phyloP scores from a whole-genome alignment of 805 yeast species.

The Metschnikowia lochheadii region DNA sequence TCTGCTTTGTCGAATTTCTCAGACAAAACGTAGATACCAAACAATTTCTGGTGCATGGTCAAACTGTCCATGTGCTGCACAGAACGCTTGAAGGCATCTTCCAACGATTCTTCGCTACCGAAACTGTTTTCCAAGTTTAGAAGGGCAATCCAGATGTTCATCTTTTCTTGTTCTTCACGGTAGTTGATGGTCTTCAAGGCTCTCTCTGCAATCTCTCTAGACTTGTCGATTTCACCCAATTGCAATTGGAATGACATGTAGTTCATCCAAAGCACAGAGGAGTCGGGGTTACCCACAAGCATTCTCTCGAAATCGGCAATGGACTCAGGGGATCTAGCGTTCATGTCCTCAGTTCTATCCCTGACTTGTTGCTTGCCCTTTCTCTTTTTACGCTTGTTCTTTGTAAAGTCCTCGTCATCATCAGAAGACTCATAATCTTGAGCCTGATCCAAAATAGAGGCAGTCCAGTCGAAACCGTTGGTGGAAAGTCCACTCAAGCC shows the following conservation, averaged over 20 bases:
- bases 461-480: conserved; percentile 94
- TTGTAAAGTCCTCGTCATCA: conserved; percentile 56
- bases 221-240: conserved; percentile 88
- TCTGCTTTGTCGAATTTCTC: conserved; percentile 72
- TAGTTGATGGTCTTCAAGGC: conserved; percentile 87
- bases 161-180: conserved; percentile 88
- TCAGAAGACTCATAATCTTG: conserved; percentile 51
- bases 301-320: conserved; percentile 88
- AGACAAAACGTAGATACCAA: conserved; percentile 68
- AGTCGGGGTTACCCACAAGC: conserved; percentile 86
- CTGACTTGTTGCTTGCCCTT: conserved; percentile 52
- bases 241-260: conserved; percentile 97
- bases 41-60: conserved; percentile 74
- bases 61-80: conserved; percentile 89
- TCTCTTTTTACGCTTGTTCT: conserved; percentile 42
- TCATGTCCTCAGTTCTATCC: conserved; percentile 82
- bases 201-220: conserved; percentile 88
- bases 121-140: conserved; percentile 91
- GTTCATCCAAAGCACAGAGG: conserved; percentile 94
- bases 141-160: conserved; percentile 94
- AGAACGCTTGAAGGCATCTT: conserved; percentile 76
- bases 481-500: conserved; percentile 40
- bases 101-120: conserved; percentile 80
- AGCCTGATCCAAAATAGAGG: conserved; percentile 79
- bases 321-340: conserved; percentile 86